These are phyloP conservation scores for Haplographium delicatum DNA, from an alignment of 495 filamentous ascomycete species.

Conservation along the genomic window DNA sequence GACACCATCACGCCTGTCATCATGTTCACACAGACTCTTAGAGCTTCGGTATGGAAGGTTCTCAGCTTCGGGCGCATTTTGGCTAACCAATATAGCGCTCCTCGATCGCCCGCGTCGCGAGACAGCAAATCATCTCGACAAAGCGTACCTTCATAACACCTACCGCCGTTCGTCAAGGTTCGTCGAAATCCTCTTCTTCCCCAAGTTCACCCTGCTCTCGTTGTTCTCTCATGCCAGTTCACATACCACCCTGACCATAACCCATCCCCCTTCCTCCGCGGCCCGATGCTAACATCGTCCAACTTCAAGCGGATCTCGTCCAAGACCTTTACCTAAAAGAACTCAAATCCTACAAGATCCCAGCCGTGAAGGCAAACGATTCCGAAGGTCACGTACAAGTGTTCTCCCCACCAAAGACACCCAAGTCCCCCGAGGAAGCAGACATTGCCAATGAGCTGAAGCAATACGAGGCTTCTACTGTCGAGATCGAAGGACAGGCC, in stretches of 20 bases:
- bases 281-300: neutral
- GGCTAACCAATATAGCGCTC: constrained; percentile 60
- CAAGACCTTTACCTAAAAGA: constrained; percentile 96
- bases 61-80: constrained; percentile 21
- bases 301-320: constrained; percentile 73
- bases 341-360: constrained; percentile 86
- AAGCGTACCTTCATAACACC: constrained; percentile 79
- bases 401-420: constrained; percentile 72
- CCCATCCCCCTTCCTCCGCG: neutral
- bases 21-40: constrained; percentile 64
- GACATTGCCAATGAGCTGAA: constrained; percentile 86
- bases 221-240: too few species aligned
- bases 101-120: constrained; percentile 69
- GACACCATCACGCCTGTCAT: constrained; percentile 30
- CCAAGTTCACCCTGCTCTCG: neutral
- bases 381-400: constrained; percentile 87
- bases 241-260: neutral
- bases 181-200: constrained; percentile 20
- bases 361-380: constrained; percentile 76
- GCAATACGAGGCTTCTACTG: constrained; percentile 84
- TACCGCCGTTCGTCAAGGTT: constrained; percentile 71
- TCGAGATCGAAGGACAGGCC: constrained; percentile 91
- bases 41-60: constrained; percentile 55
- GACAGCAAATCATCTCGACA: constrained; percentile 59
- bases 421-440: constrained; percentile 83